phyloP scores from a whole-genome alignment of 139 green algal species.

The Chlamydomonas eustigma region DNA sequence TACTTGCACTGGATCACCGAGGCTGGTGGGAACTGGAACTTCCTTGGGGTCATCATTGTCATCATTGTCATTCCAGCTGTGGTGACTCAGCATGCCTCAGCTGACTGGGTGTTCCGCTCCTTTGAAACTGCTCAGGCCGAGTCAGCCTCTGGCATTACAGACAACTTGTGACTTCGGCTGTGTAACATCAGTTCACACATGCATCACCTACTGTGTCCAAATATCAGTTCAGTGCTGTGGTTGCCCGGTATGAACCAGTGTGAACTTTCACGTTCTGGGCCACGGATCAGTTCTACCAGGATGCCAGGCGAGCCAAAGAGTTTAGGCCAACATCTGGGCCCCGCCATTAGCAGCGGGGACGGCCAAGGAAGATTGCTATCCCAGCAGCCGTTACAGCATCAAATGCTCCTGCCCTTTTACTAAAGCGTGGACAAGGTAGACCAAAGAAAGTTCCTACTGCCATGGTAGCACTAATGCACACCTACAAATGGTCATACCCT shows the following conservation, averaged over 20 bases:
- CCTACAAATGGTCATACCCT: too few species aligned
- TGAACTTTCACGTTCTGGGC: too few species aligned
- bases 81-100: slow-evolving; percentile 8
- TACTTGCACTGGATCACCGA: slow-evolving; percentile 18
- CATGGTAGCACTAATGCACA: too few species aligned
- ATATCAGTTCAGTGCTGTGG: background rate
- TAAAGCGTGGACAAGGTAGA: too few species aligned
- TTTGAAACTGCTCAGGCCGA: slow-evolving; percentile 22
- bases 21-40: slow-evolving; percentile 19
- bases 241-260: background rate
- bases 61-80: slow-evolving; percentile 31
- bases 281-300: too few species aligned
- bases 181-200: background rate
- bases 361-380: too few species aligned
- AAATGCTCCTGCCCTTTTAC: too few species aligned
- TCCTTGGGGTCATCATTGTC: slow-evolving; percentile 22
- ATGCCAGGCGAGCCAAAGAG: too few species aligned
- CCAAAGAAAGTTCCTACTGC: too few species aligned
- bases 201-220: background rate
- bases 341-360: too few species aligned
- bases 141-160: slow-evolving; percentile 17
- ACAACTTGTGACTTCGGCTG: slow-evolving; percentile 31
- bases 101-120: slow-evolving; percentile 29
- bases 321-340: too few species aligned
- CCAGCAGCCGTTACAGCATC: too few species aligned